Base-by-base conservation (phyloP, 306 rosid species). In the Inga leiocalycina region DNA sequence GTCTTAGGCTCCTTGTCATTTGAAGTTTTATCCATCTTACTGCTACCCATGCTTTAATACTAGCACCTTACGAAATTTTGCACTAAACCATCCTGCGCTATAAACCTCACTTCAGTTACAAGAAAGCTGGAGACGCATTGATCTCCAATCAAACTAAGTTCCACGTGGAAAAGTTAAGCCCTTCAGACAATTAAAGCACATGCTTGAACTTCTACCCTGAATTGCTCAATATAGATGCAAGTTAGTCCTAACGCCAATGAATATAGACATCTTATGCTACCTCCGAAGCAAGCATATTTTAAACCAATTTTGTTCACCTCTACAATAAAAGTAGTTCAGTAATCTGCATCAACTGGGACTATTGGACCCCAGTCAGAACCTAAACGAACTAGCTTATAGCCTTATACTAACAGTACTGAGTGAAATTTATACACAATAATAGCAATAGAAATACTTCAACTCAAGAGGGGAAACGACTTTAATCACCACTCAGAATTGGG, bases 1-100 rank as follows among this genome's bases (percentile, higher is more conserved):
- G 93, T 88, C 92, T 92, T 92, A 11, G 90, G 76, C 70, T 92
- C 99, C 88, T 90, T 93, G 74, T 91, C 97, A 82, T 88, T 91
- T 11, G 92, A 52, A 51, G 89, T 76, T 90, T 93, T 96, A 82
- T 91, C 94, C 90, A 87, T 90, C 84, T 89, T 97, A 75, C 94
- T 87, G 84, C 93, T 90, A 82, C 94, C 97, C 98, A 91, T 95
- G 78, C 82, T 80, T 78, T 74, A 81, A 83, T 74, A 80, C 70
- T 84, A 74, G 71, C 81, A 78, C 79, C 62, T 83, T 66, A 81
- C 81, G 75, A 79, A 76, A 80, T 61, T 77, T 27, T 77, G 79
- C 59, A 74, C 85, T 81, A 82, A 71, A 92, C 86, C 93, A 91
- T 87, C 86, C 93, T 90, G 89, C 88, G 86, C 76, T 74, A 81